A percentile compares a stretch with the other conserved stretches of the same genome.
phyloP scores from a whole-genome alignment of 441 rosid species.

The Pelargonium australe region DNA sequence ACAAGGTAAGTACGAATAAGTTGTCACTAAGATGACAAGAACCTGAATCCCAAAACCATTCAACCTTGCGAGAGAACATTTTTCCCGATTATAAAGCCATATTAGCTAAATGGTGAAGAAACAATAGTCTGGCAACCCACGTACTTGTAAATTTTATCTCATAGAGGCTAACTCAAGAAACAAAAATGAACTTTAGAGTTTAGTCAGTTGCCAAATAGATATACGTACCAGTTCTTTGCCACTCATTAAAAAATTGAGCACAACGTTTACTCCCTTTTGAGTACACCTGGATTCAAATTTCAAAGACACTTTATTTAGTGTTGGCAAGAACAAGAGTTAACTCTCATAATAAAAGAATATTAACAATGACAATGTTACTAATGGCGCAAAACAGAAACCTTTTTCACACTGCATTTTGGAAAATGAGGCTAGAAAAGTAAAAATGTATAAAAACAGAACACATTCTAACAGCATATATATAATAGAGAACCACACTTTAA shows the following conservation, averaged over 20 bases:
- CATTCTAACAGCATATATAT: too few species aligned
- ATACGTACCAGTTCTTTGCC: conserved; percentile 66
- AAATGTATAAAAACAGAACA: too few species aligned
- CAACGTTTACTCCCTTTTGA: conserved; percentile 66
- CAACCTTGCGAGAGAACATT: not conserved
- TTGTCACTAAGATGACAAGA: not conserved
- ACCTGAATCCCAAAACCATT: not conserved
- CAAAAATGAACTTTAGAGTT: conserved; percentile 13
- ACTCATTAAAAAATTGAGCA: conserved; percentile 48
- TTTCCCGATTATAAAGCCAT: not conserved
- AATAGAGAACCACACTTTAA: too few species aligned
- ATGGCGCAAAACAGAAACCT: too few species aligned
- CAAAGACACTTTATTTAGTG: conserved; percentile 8
- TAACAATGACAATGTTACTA: not conserved
- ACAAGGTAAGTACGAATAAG: not conserved
- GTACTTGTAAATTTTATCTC: not conserved
- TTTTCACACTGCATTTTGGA: too few species aligned
- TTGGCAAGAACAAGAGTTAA: not conserved
- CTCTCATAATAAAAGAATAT: not conserved
- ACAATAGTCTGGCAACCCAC: not conserved
- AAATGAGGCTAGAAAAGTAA: too few species aligned
- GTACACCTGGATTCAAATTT: conserved; percentile 48
- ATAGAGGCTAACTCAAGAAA: conserved; percentile 2
- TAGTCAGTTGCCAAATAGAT: conserved; percentile 10
- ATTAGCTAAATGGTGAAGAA: not conserved